phyloP scores from a whole-genome alignment of 2,329 filamentous ascomycete species.

The Lasiodiplodia sp. region DNA sequence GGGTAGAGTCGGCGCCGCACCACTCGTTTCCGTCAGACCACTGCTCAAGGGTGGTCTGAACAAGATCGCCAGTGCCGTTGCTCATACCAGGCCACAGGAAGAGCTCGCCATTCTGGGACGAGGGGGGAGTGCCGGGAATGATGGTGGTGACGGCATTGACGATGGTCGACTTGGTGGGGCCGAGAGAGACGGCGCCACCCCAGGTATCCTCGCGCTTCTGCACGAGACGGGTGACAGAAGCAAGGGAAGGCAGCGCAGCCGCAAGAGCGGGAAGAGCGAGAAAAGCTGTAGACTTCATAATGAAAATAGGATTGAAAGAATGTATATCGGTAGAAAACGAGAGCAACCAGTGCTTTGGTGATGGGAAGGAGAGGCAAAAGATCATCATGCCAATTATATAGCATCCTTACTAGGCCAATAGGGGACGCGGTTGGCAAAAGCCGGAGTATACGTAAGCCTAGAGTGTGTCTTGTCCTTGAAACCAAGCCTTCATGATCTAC shows the following conservation, averaged over 20 bases:
- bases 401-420: background rate
- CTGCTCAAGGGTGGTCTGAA: constrained; percentile 53
- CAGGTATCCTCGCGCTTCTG: constrained; percentile 41
- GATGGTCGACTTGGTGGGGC: constrained; percentile 48
- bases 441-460: background rate
- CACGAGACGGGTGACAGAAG: background rate
- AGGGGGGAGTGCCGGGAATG: constrained; percentile 50
- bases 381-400: constrained; percentile 2
- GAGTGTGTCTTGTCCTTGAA: constrained; percentile 10
- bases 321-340: background rate
- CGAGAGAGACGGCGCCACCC: constrained; percentile 50
- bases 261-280: constrained; percentile 18
- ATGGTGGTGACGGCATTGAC: constrained; percentile 50
- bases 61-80: constrained; percentile 54
- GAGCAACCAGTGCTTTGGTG: constrained; percentile 15
- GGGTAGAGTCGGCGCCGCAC: constrained; percentile 49
- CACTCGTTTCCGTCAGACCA: constrained; percentile 50
- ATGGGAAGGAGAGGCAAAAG: constrained; percentile 4
- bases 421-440: background rate
- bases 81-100: constrained; percentile 57
- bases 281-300: constrained; percentile 11
- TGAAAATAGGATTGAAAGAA: background rate
- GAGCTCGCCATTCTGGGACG: constrained; percentile 48
- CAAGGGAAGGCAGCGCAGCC: constrained; percentile 12
- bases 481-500: constrained; percentile 21